These are phyloP conservation scores for Acer saccharum DNA, from an alignment of 345 rosid genomes.

Conservation along the genomic window DNA sequence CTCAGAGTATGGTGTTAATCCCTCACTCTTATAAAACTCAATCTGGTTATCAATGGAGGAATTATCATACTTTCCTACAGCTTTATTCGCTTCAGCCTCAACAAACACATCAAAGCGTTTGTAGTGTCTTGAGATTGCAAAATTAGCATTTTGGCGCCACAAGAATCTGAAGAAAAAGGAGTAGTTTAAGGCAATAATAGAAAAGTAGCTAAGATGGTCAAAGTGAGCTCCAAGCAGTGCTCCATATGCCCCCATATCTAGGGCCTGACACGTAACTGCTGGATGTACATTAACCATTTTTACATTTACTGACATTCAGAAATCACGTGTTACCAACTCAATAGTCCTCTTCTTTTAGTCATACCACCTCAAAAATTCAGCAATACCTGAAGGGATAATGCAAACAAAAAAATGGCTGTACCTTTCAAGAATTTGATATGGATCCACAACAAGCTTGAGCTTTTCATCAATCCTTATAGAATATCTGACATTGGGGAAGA, in stretches of 20 bases:
- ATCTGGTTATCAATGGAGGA: constrained; percentile 76
- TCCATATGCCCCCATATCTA: neutral
- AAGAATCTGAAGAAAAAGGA: constrained; percentile 54
- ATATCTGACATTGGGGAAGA: constrained; percentile 73
- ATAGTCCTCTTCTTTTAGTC: constrained; percentile 1
- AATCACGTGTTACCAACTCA: neutral
- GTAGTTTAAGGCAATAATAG: neutral
- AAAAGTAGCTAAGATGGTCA: neutral
- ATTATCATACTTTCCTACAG: constrained; percentile 81
- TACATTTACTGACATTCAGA: neutral
- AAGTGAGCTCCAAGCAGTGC: neutral
- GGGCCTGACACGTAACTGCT: neutral
- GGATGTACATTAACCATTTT: neutral
- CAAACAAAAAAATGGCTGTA: constrained; percentile 13
- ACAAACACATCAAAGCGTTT: constrained; percentile 79
- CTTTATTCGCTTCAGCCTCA: constrained; percentile 94
- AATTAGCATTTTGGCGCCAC: constrained; percentile 74
- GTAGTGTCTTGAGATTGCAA: constrained; percentile 87
- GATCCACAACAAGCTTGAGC: constrained; percentile 85
- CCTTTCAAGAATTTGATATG: constrained; percentile 91
- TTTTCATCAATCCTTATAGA: constrained; percentile 94
- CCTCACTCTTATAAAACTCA: constrained; percentile 77
- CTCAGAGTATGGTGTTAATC: constrained; percentile 69
- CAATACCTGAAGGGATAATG: neutral
- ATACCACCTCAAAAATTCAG: neutral